phyloP scores from a whole-genome alignment of 306 rosid genomes.

The Inga oerstediana region DNA sequence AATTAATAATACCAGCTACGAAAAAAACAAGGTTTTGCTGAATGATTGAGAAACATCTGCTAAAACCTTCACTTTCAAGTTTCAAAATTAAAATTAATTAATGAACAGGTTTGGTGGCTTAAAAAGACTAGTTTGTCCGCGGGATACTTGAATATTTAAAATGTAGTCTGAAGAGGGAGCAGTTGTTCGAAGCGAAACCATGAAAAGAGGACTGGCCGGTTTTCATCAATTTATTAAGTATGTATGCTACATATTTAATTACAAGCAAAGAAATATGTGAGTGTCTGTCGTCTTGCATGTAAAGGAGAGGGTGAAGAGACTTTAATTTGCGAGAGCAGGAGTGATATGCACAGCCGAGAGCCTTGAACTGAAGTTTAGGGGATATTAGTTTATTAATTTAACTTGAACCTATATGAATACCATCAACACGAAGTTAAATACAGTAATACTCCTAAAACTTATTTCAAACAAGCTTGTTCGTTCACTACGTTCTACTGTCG shows the following conservation, averaged over 20 bases:
- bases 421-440: neutral
- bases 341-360: constrained; percentile 40
- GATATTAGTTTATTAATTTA: neutral
- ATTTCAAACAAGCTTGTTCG: too few species aligned
- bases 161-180: constrained; percentile 92
- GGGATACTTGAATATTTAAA: constrained; percentile 35
- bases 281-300: constrained; percentile 37
- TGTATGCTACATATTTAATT: neutral
- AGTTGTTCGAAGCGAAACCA: constrained; percentile 79
- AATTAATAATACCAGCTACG: constrained; percentile 31
- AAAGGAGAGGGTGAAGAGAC: constrained; percentile 25
- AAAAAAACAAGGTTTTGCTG: constrained; percentile 51
- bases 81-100: neutral
- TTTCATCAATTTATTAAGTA: constrained; percentile 7
- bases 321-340: constrained; percentile 1
- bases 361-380: constrained; percentile 9
- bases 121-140: constrained; percentile 27
- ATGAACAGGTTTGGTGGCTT: constrained; percentile 19
- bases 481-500: too few species aligned
- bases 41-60: constrained; percentile 62
- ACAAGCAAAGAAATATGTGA: constrained; percentile 35
- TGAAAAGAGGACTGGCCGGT: constrained; percentile 52
- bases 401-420: neutral
- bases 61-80: constrained; percentile 55
- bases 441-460: too few species aligned